Conservation (phyloP, 1,284 basidiomycete genomes). For the Rhodotorula sp. region DNA sequence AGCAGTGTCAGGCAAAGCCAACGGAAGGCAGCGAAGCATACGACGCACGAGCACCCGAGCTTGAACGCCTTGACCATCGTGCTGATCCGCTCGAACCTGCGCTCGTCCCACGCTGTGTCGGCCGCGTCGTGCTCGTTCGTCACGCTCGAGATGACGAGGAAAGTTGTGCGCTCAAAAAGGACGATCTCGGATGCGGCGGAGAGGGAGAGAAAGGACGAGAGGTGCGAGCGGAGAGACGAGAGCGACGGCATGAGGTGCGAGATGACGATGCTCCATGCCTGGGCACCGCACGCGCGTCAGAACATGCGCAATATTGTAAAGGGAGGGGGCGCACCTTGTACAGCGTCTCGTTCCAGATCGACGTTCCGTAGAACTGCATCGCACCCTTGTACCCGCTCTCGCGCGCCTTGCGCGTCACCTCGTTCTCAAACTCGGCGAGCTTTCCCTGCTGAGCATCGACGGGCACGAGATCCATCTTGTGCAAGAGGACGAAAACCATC, state of each 20-base stretch:
- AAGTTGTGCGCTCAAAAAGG: constrained; percentile 94
- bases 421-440: constrained; percentile 50
- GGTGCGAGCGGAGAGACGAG: constrained; percentile 78
- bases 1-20: neutral
- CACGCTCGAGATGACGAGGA: constrained; percentile 73
- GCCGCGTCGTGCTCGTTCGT: constrained; percentile 13
- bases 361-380: constrained; percentile 72
- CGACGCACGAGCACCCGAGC: constrained; percentile 75
- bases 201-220: constrained; percentile 78
- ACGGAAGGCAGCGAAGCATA: too few species aligned
- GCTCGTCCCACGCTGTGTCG: constrained; percentile 59
- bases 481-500: constrained; percentile 74
- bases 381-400: constrained; percentile 44
- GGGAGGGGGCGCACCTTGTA: constrained; percentile 70
- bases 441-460: constrained; percentile 58
- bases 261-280: constrained; percentile 98
- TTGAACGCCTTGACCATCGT: constrained; percentile 96
- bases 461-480: constrained; percentile 83
- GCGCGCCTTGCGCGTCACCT: constrained; percentile 34
- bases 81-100: constrained; percentile 92
- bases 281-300: neutral
- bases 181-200: constrained; percentile 91
- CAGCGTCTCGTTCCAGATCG: constrained; percentile 95
- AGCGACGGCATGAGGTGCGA: constrained; percentile 96
- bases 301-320: neutral